Conservation (phyloP, 257 asterid genomes). For the Solanum rostratum region DNA sequence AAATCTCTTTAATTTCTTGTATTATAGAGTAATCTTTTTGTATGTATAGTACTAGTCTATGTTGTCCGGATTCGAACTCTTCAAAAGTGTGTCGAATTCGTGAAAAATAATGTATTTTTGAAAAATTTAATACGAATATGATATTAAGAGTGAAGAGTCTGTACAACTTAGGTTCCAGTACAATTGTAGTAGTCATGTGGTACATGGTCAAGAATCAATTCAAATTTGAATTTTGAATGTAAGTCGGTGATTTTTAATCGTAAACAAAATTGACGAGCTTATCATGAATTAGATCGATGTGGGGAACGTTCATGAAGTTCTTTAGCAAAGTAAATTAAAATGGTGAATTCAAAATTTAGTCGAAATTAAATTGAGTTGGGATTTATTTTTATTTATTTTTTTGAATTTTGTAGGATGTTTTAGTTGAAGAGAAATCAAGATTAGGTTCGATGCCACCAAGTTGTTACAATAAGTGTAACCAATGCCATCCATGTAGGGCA, state of each 20-base stretch:
- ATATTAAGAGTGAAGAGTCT: too few species aligned
- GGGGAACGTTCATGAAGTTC: not conserved
- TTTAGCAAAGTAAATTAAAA: not conserved
- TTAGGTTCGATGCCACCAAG: constrained; percentile 94
- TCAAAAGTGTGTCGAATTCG: too few species aligned
- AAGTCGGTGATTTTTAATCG: not conserved
- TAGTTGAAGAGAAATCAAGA: constrained; percentile 66
- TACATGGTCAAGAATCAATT: not conserved
- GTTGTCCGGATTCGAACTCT: too few species aligned
- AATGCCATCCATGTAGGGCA: constrained; percentile 96
- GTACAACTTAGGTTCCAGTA: too few species aligned
- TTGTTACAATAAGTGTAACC: constrained; percentile 87
- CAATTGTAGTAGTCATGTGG: not conserved
- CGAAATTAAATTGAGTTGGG: too few species aligned
- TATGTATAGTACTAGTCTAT: not conserved
- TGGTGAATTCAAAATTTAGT: too few species aligned
- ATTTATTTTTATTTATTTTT: too few species aligned
- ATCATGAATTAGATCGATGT: not conserved
- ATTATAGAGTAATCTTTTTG: not conserved
- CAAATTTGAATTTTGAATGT: not conserved
- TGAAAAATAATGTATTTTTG: too few species aligned
- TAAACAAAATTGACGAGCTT: not conserved
- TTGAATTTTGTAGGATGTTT: constrained; percentile 41
- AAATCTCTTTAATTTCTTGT: not conserved
- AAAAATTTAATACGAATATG: too few species aligned